These are phyloP conservation scores for Lonicera japonica DNA, from an alignment of 129 eudicot species.

Conservation along the genomic window DNA sequence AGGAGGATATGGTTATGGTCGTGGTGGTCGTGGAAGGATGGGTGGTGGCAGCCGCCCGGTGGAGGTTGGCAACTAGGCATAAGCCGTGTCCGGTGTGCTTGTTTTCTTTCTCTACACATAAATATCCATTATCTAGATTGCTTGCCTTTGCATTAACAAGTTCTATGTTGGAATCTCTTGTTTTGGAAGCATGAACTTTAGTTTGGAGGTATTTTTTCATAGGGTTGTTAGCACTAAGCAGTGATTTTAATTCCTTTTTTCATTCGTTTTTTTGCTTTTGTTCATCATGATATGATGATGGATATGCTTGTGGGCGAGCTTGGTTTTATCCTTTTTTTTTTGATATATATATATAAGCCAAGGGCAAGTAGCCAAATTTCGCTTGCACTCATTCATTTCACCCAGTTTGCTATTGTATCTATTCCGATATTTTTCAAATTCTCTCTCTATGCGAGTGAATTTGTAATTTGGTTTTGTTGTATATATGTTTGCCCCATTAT, in stretches of 20 bases:
- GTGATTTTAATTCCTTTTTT: slow-evolving; percentile 18
- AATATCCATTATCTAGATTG: slow-evolving; percentile 14
- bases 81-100: slow-evolving; percentile 7
- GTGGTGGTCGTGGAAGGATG: slow-evolving; percentile 52
- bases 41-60: slow-evolving; percentile 24
- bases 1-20: slow-evolving; percentile 49
- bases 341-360: slow-evolving; percentile 18
- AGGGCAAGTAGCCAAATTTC: slow-evolving; percentile 24
- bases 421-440: slow-evolving; percentile 20
- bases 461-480: too few relatives aligned
- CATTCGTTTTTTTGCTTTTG: slow-evolving; percentile 3
- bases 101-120: background rate
- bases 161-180: slow-evolving; percentile 8
- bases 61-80: slow-evolving; percentile 28
- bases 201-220: background rate
- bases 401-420: slow-evolving; percentile 10
- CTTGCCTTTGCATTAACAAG: slow-evolving; percentile 9
- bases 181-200: slow-evolving; percentile 14
- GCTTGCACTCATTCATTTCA: slow-evolving; percentile 1
- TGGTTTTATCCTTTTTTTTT: slow-evolving; percentile 17
- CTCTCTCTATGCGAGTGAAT: too few relatives aligned
- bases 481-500: too few relatives aligned
- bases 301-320: slow-evolving; percentile 17
- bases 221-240: slow-evolving; percentile 22
- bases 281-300: too few relatives aligned